A percentile compares a stretch with the other conserved stretches of the same genome.
Evolutionary conservation across 1,139 yeast species (phyloP).

Genomic region (Pneumocystis canis): DNA sequence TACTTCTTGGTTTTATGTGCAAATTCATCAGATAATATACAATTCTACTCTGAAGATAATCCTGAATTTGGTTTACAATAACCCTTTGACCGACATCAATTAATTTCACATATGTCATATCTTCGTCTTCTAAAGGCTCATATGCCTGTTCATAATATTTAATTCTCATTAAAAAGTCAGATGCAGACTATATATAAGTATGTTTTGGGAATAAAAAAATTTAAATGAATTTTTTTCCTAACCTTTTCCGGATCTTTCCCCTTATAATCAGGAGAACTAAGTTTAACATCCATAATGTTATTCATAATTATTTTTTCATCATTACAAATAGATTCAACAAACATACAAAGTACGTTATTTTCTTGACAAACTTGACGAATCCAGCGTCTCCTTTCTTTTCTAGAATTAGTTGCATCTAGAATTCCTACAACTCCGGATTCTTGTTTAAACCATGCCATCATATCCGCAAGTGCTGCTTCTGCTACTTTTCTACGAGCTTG

Average conservation of each 20-base stretch:
- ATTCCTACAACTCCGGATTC: conserved; percentile 89
- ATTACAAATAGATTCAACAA: conserved; percentile 75
- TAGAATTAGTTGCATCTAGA: conserved; percentile 89
- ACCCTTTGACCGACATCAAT: conserved; percentile 90
- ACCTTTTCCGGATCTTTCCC: conserved; percentile 58
- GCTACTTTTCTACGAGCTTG: conserved; percentile 87
- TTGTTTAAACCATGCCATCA: conserved; percentile 61
- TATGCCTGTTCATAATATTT: conserved; percentile 78
- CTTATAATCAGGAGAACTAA: conserved; percentile 85
- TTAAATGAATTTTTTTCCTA: conserved; percentile 37
- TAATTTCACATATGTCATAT: conserved; percentile 36
- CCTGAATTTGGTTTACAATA: conserved; percentile 80
- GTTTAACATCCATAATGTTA: conserved; percentile 58
- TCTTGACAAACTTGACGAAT: conserved; percentile 30
- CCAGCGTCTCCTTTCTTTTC: conserved; percentile 45
- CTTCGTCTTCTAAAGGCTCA: conserved; percentile 64
- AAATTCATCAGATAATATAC: conserved; percentile 80
- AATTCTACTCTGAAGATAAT: conserved; percentile 85
- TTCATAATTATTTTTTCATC: conserved; percentile 63
- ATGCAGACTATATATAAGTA: neutral
- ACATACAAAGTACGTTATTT: conserved; percentile 45
- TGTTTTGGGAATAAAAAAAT: neutral
- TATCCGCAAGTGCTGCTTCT: conserved; percentile 74
- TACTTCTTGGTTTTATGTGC: conserved; percentile 78
- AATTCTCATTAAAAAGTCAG: conserved; percentile 68